phyloP scores from a whole-genome alignment of 2,329 filamentous ascomycete species.

The Metarhizium album region DNA sequence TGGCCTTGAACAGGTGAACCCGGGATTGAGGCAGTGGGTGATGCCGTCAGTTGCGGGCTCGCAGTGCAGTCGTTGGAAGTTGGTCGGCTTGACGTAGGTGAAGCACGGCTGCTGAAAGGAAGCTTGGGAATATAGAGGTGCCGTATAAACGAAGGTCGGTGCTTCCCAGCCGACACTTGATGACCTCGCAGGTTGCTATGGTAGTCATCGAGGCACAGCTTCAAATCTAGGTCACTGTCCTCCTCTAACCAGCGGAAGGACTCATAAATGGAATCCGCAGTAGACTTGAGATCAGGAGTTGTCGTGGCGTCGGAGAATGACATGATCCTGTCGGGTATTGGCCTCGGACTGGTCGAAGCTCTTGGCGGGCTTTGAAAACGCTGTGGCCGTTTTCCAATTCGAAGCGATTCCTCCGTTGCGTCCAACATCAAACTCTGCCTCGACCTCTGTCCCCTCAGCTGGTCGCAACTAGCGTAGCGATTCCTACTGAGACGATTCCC shows the following conservation, averaged over 20 bases:
- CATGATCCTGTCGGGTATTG: constrained; percentile 14
- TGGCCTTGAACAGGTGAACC: constrained; percentile 21
- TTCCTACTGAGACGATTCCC: constrained; percentile 39
- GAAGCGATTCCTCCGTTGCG: constrained; percentile 17
- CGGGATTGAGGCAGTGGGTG: constrained; percentile 12
- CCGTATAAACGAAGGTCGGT: constrained; percentile 55
- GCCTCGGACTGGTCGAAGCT: not conserved
- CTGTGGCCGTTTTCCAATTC: constrained; percentile 15
- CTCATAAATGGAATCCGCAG: constrained; percentile 49
- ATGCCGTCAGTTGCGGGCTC: constrained; percentile 16
- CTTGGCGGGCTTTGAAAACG: constrained; percentile 8
- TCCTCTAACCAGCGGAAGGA: constrained; percentile 67
- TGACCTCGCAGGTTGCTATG: constrained; percentile 48
- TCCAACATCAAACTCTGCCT: constrained; percentile 27
- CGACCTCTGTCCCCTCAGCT: constrained; percentile 39
- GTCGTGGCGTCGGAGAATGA: constrained; percentile 10
- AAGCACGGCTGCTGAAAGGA: constrained; percentile 44
- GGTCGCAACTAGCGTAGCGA: constrained; percentile 56
- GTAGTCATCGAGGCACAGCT: constrained; percentile 59
- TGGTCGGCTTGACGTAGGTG: constrained; percentile 38
- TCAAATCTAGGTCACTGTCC: constrained; percentile 57
- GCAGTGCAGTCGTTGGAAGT: constrained; percentile 29
- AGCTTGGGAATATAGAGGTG: constrained; percentile 61
- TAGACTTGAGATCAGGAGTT: constrained; percentile 11
- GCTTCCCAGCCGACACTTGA: constrained; percentile 31